Percentiles rank a stretch among this genome's conserved stretches.
Evolutionary conservation across 495 filamentous ascomycete species (phyloP).

Genomic region (Neurospora sp.): DNA sequence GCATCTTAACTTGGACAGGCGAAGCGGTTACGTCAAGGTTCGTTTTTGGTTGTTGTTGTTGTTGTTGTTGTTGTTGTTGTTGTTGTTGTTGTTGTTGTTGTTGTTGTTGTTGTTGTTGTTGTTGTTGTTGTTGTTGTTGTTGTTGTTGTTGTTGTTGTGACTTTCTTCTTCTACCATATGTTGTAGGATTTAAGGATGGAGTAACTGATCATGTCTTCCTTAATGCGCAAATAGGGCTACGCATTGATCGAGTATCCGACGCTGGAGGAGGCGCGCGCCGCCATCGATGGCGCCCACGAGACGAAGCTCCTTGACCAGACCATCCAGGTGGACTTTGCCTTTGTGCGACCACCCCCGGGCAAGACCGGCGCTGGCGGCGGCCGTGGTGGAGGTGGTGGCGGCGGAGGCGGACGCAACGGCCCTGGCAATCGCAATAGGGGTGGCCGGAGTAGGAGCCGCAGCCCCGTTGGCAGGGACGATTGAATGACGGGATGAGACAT

Average conservation of each 20-base stretch:
- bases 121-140: no score
- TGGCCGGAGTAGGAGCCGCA: slow-evolving; percentile 35
- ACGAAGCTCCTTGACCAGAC: slow-evolving; percentile 88
- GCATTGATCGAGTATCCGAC: slow-evolving; percentile 90
- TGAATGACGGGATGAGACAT: neutral
- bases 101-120: no score
- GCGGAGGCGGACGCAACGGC: slow-evolving; percentile 26
- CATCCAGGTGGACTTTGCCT: slow-evolving; percentile 87
- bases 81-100: no score
- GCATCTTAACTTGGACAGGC: slow-evolving; percentile 85
- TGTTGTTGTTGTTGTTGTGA: neutral
- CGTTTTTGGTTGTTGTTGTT: slow-evolving; percentile 9
- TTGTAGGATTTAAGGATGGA: no score
- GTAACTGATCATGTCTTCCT: neutral
- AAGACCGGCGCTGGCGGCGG: slow-evolving; percentile 29
- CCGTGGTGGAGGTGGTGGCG: slow-evolving; percentile 37
- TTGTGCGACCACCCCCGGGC: slow-evolving; percentile 83
- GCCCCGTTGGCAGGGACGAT: slow-evolving; percentile 20
- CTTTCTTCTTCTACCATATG: neutral
- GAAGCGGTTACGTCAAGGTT: slow-evolving; percentile 98
- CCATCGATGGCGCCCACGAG: slow-evolving; percentile 74
- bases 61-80: neutral
- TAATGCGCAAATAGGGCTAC: slow-evolving; percentile 57
- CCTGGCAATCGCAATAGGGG: slow-evolving; percentile 27
- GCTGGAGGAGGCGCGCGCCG: slow-evolving; percentile 70